These are phyloP conservation scores for Trichoderma breve DNA, from an alignment of 2,329 filamentous ascomycete species.

Conservation along the genomic window DNA sequence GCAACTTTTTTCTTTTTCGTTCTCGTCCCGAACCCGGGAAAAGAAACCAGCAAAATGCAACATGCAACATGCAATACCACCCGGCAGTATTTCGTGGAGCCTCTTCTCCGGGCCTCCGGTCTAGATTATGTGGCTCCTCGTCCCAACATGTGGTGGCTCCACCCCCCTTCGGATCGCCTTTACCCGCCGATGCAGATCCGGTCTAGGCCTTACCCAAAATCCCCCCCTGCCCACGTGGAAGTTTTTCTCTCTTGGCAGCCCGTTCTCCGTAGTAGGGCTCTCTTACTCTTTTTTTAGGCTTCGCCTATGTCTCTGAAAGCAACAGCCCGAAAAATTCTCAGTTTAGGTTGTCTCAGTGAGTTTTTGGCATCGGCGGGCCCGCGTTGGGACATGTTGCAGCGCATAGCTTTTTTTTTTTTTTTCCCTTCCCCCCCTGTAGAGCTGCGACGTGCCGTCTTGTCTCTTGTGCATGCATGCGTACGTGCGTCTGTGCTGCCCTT, in stretches of 20 bases:
- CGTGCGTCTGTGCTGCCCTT: not conserved
- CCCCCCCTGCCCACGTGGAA: not conserved
- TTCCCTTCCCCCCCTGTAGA: not conserved
- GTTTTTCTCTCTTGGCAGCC: too few relatives aligned
- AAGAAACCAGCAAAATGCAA: not conserved
- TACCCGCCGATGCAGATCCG: conserved; percentile 18
- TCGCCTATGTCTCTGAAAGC: not conserved
- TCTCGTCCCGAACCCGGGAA: not conserved
- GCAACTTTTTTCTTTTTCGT: not conserved
- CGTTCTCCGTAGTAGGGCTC: too few relatives aligned
- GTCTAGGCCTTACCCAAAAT: conserved; percentile 4
- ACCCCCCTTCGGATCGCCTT: conserved; percentile 12
- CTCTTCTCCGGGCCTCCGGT: not conserved
- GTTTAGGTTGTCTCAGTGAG: not conserved
- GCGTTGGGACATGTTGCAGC: not conserved
- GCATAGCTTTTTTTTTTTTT: not conserved
- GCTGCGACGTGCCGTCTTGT: not conserved
- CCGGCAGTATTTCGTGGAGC: not conserved
- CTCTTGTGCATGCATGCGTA: not conserved
- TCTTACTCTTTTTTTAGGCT: not conserved
- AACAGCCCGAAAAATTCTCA: not conserved
- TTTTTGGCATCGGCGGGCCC: not conserved
- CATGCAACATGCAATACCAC: not conserved
- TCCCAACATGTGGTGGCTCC: not conserved
- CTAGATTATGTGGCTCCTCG: not conserved